Conservation (phyloP, 176 grass and related monocot species). For the Aegilops sharonensis region DNA sequence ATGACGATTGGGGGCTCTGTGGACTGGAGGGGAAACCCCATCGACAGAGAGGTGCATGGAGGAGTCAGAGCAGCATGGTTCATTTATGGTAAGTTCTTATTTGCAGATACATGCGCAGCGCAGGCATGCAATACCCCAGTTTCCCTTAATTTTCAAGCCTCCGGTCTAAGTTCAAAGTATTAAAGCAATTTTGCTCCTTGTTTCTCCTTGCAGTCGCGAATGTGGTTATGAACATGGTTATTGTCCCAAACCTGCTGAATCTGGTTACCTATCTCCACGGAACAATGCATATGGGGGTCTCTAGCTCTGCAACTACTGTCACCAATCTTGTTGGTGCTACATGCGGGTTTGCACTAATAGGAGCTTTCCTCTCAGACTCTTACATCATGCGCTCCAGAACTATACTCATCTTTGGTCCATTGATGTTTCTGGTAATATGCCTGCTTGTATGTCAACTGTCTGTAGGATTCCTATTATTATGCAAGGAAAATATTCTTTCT, state of each 20-base stretch:
- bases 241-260: constrained; percentile 47
- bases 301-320: constrained; percentile 45
- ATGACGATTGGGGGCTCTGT: constrained; percentile 48
- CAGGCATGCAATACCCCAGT: background rate
- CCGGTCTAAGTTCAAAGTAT: background rate
- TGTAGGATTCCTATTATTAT: background rate
- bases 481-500: background rate
- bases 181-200: background rate
- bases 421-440: constrained; percentile 49
- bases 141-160: background rate
- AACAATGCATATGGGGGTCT: constrained; percentile 50
- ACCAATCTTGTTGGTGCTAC: constrained; percentile 47
- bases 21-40: constrained; percentile 61
- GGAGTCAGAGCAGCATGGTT: constrained; percentile 65
- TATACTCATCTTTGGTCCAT: constrained; percentile 44
- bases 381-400: constrained; percentile 47
- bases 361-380: constrained; percentile 65
- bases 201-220: constrained; percentile 36
- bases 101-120: background rate
- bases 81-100: constrained; percentile 48
- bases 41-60: constrained; percentile 56
- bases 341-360: constrained; percentile 49
- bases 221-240: constrained; percentile 18
- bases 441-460: background rate
- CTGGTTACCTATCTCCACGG: constrained; percentile 54